phyloP scores from a whole-genome alignment of 78 protist species.

The slime mould (Dictyostelium discoideum) region dicty_2.7 NC_007090.3:3848501-3849000 shows the following conservation, averaged over 20 bases:
- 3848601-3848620: constrained; percentile 97
- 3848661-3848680: constrained; percentile 93
- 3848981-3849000: constrained; percentile 87
- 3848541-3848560: constrained; percentile 83
- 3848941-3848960: constrained; percentile 80
- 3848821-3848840: constrained; percentile 97
- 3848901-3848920: constrained; percentile 92
- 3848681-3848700: constrained; percentile 96
- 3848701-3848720: constrained; percentile 72
- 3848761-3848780: not conserved
- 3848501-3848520: constrained; percentile 88
- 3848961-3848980: constrained; percentile 86
- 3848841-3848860: constrained; percentile 95
- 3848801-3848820: not conserved
- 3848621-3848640: constrained; percentile 95
- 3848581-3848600: constrained; percentile 82
- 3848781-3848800: not conserved
- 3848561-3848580: not conserved
- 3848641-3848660: constrained; percentile 78
- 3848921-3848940: constrained; percentile 98
- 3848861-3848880: constrained; percentile 97
- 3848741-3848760: constrained; percentile 71
- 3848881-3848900: constrained; percentile 86
- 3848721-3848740: constrained; percentile 38
- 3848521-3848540: constrained; percentile 62